phyloP scores from a whole-genome alignment of 106 monocot genomes.

The Iris macrosiphon region DNA sequence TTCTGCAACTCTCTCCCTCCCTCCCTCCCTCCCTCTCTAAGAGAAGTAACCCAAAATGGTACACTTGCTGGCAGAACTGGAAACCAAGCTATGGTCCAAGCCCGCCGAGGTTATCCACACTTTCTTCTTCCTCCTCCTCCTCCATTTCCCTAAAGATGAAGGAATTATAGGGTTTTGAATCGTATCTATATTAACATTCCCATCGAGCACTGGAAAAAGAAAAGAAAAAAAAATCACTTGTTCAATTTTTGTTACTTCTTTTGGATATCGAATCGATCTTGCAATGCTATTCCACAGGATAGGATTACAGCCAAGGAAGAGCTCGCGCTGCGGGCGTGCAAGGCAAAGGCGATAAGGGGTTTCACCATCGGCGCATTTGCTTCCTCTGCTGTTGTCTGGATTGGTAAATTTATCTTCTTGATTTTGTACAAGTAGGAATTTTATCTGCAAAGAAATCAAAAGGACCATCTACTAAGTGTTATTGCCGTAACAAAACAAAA shows the following conservation, averaged over 20 bases:
- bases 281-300: constrained; percentile 6
- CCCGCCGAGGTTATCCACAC: background rate
- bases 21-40: too few relatives aligned
- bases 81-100: constrained; percentile 12
- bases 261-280: background rate
- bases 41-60: too few relatives aligned
- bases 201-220: background rate
- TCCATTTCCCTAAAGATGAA: background rate
- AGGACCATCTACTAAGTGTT: too few relatives aligned
- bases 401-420: constrained; percentile 13
- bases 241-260: background rate
- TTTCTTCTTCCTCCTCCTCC: background rate
- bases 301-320: constrained; percentile 18
- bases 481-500: too few relatives aligned
- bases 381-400: constrained; percentile 21
- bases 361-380: constrained; percentile 11
- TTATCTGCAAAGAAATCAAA: too few relatives aligned
- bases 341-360: constrained; percentile 1
- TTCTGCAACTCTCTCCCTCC: too few relatives aligned
- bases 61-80: constrained; percentile 17
- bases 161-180: background rate
- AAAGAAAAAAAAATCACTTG: background rate
- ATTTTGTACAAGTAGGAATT: background rate
- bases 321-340: constrained; percentile 3
- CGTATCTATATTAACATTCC: too few relatives aligned